Conservation (phyloP, 1,139 yeast species). For the Candida tropicalis region DNA sequence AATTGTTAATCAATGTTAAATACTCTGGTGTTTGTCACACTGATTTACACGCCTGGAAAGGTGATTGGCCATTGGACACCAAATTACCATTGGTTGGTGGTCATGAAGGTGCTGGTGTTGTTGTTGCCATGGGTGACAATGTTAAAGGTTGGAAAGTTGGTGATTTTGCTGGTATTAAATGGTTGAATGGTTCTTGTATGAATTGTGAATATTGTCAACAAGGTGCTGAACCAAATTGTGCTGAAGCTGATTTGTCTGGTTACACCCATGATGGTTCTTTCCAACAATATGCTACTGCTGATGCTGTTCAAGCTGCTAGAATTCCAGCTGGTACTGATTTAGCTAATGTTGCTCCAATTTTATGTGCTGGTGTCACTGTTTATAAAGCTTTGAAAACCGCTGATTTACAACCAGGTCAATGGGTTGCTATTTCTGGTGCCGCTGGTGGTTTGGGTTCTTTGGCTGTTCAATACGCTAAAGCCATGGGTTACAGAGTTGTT, state of each 20-base stretch:
- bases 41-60: conserved; percentile 73
- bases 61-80: conserved; percentile 69
- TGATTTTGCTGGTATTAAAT: conserved; percentile 76
- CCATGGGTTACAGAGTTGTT: conserved; percentile 77
- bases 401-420: conserved; percentile 65
- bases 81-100: conserved; percentile 78
- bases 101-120: conserved; percentile 88
- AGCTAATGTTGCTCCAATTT: conserved; percentile 38
- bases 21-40: conserved; percentile 73
- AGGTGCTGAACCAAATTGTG: conserved; percentile 71
- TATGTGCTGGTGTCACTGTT: conserved; percentile 85
- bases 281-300: conserved; percentile 79
- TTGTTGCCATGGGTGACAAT: conserved; percentile 68
- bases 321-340: conserved; percentile 38
- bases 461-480: conserved; percentile 80
- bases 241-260: conserved; percentile 69
- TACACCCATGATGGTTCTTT: conserved; percentile 82
- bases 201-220: conserved; percentile 72
- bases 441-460: conserved; percentile 85
- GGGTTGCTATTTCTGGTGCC: conserved; percentile 83
- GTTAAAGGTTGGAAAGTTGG: conserved; percentile 75
- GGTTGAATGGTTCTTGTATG: conserved; percentile 74
- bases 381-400: conserved; percentile 82
- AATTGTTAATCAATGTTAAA: conserved; percentile 61
- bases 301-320: conserved; percentile 42